These are phyloP conservation scores for Fusarium clavum DNA, from an alignment of 2,329 filamentous ascomycete species.

Conservation along the genomic window DNA sequence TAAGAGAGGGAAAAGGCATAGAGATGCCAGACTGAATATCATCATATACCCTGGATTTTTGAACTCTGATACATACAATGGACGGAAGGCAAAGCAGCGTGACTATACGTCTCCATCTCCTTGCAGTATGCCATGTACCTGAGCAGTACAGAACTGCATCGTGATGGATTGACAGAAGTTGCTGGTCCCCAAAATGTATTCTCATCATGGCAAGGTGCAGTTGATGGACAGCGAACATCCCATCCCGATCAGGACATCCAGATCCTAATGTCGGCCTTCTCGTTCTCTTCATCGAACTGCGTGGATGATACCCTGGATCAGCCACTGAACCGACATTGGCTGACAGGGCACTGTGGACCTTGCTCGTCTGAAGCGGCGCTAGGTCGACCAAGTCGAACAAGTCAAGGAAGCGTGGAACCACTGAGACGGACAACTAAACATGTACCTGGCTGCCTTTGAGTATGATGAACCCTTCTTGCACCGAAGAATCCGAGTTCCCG, in stretches of 20 bases:
- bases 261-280: slow-evolving; percentile 31
- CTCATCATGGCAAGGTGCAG: slow-evolving; percentile 5
- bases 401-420: slow-evolving; percentile 34
- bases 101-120: slow-evolving; percentile 13
- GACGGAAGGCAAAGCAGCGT: slow-evolving; percentile 7
- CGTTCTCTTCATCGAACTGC: slow-evolving; percentile 31
- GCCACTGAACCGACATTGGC: slow-evolving; percentile 34
- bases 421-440: slow-evolving; percentile 25
- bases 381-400: slow-evolving; percentile 22
- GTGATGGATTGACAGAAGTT: not conserved
- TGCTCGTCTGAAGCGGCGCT: slow-evolving; percentile 28
- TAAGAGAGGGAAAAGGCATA: not conserved
- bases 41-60: not conserved
- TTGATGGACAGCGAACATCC: slow-evolving; percentile 9
- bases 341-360: slow-evolving; percentile 31
- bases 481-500: slow-evolving; percentile 32
- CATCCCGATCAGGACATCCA: slow-evolving; percentile 24
- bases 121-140: slow-evolving; percentile 13
- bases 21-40: not conserved
- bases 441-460: slow-evolving; percentile 13
- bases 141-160: not conserved
- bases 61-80: slow-evolving; percentile 11
- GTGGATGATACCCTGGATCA: slow-evolving; percentile 30
- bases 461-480: slow-evolving; percentile 31
- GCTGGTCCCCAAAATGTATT: not conserved